Evolutionary conservation across 129 eudicot genomes (phyloP).

Genomic region (Pittosporum tobira): DNA sequence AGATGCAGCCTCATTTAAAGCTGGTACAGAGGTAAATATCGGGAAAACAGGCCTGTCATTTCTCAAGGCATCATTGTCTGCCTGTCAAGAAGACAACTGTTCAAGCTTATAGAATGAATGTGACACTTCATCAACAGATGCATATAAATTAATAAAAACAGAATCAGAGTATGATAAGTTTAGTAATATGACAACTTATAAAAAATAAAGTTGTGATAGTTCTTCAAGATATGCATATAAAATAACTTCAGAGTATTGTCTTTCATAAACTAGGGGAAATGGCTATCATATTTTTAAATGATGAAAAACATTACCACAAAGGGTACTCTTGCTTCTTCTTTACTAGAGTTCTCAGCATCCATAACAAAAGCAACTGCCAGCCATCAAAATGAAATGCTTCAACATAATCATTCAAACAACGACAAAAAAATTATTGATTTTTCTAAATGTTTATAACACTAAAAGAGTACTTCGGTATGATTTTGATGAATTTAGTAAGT

Average conservation of each 20-base stretch:
- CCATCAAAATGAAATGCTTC: neutral
- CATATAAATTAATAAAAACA: neutral
- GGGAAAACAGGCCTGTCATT: slow-evolving; percentile 38
- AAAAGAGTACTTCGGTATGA: too few relatives aligned
- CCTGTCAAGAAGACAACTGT: slow-evolving; percentile 32
- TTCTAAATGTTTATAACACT: neutral
- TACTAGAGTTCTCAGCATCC: slow-evolving; percentile 20
- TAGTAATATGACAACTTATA: neutral
- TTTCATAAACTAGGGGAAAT: neutral
- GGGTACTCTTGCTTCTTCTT: slow-evolving; percentile 22
- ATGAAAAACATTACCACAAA: slow-evolving; percentile 24
- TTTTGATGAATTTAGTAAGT: too few relatives aligned
- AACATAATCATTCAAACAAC: too few relatives aligned
- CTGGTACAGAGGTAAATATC: slow-evolving; percentile 57
- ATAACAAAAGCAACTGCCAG: slow-evolving; percentile 11
- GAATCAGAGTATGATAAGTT: neutral
- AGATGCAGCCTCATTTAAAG: slow-evolving; percentile 75
- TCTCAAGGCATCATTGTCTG: slow-evolving; percentile 27
- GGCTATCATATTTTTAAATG: neutral
- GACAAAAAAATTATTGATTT: neutral
- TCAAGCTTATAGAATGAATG: slow-evolving; percentile 7
- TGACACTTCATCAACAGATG: neutral
- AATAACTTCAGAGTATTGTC: neutral
- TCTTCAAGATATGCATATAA: too few relatives aligned
- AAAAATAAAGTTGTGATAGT: neutral